These are phyloP conservation scores for Acanthamoeba divionensis DNA, from an alignment of 208 protist species.

Conservation along the genomic window DNA sequence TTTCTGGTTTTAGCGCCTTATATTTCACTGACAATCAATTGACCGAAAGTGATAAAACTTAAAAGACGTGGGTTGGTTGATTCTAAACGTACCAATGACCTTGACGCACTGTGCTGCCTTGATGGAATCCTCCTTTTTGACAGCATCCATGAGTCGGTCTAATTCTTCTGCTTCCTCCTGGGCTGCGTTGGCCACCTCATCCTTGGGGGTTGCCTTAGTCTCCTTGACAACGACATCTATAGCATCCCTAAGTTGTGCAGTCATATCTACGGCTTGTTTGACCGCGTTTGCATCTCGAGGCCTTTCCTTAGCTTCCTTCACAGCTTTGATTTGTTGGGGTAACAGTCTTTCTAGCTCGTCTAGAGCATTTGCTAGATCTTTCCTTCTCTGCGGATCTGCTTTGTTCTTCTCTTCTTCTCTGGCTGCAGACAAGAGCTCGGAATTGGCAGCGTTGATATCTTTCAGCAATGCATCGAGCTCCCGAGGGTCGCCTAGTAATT, in stretches of 20 bases:
- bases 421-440: background rate
- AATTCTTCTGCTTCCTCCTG: background rate
- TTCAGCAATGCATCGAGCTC: background rate
- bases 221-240: background rate
- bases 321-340: slow-evolving; percentile 3
- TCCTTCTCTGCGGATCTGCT: slow-evolving; percentile 21
- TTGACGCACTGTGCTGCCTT: background rate
- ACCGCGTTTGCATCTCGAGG: background rate
- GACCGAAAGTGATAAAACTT: background rate
- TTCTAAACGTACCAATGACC: background rate
- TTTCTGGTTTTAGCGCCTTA: background rate
- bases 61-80: no score
- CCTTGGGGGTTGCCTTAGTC: background rate
- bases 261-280: background rate
- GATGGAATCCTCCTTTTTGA: background rate
- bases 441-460: background rate
- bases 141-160: background rate
- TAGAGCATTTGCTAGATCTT: background rate
- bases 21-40: background rate
- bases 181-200: background rate
- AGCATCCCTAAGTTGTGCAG: background rate
- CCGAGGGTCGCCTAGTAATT: background rate
- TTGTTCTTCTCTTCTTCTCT: background rate
- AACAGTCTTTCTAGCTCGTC: background rate
- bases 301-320: slow-evolving; percentile 23